Base-by-base conservation (phyloP, 768 basidiomycete genomes). In the Pleurotus ostreatus region DNA sequence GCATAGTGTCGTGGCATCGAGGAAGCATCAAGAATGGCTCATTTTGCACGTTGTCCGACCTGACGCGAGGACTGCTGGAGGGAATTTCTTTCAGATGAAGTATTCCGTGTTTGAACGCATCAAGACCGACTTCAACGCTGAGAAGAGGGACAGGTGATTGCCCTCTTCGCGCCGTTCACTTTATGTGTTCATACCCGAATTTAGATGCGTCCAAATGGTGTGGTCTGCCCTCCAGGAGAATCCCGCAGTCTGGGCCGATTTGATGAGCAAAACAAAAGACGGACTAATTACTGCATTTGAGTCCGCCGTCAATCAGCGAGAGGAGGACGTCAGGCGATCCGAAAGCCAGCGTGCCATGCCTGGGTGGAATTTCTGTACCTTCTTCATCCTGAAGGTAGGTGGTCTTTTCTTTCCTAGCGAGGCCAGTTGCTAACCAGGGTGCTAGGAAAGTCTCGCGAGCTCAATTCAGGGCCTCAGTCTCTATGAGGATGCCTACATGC, bases 341-440 rank as follows among this genome's bases (percentile, higher is more conserved):
- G 96, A 99, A 65, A 80, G 84, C 47, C 92, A 98, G 69, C 80
- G 92, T 55, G 81, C 88, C 63, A 90, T 94, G 84, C 93, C 94
- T 1, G 96, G 97, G 7, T 99, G 97, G 97, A 97, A 97, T 66
- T 99, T 97, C 67, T 95, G 94, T 68, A 94, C 90, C 0, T 98
- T 95, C 75, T 98, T 98, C 70, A 84, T 94, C 49, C 76, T 95
- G 38, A 99, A 98, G 85, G 96, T 93, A 57, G 53, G 53, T 55
- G 39, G 44, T 52, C 23, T 22, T 26, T 25, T 41, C 37, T 48
- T 49, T 41, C 39, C 46, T 47, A 18, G 56, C 62, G 22, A 16
- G n/a, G 11, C 18, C n/a, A 34, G 6, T 22, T 15, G 12, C 34
- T 23, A 55, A 30, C 55, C 3, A 11, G 23, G 38, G 43, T 46